A percentile compares a stretch with the other conserved stretches of the same genome.
Evolutionary conservation across 805 yeast genomes (phyloP).

Genomic region (Ogataea methanolica): DNA sequence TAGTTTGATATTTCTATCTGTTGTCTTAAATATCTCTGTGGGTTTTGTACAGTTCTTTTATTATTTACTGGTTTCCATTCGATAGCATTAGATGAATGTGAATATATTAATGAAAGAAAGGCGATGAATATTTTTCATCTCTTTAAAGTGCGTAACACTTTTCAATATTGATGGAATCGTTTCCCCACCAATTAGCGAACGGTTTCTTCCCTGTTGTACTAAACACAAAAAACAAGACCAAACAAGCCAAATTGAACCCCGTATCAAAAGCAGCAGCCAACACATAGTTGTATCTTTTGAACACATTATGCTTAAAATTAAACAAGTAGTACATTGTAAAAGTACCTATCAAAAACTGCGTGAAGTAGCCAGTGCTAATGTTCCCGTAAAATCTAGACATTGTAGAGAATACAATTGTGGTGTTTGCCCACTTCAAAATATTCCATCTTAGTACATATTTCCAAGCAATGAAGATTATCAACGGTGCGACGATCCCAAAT

Average conservation of each 20-base stretch:
- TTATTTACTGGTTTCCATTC: no score
- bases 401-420: slow-evolving; percentile 45
- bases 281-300: slow-evolving; percentile 43
- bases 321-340: slow-evolving; percentile 42
- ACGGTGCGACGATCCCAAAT: slow-evolving; percentile 36
- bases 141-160: slow-evolving; percentile 38
- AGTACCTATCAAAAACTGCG: slow-evolving; percentile 45
- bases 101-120: background rate
- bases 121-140: background rate
- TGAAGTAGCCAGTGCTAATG: slow-evolving; percentile 43
- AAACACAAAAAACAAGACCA: slow-evolving; percentile 34
- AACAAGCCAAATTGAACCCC: slow-evolving; percentile 40
- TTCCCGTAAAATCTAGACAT: slow-evolving; percentile 47
- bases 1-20: no score
- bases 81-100: no score
- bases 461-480: slow-evolving; percentile 23
- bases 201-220: slow-evolving; percentile 11
- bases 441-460: slow-evolving; percentile 2
- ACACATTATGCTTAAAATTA: slow-evolving; percentile 34
- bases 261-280: slow-evolving; percentile 50
- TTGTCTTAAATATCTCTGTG: no score
- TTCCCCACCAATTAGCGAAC: slow-evolving; percentile 48
- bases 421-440: slow-evolving; percentile 35
- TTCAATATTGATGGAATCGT: slow-evolving; percentile 38
- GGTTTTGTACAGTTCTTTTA: no score